Evolutionary conservation across 352 stramenopile genomes (phyloP), one percentile per base, ranked within the genome.

Genomic region (Phytophthora ohioensis): DNA sequence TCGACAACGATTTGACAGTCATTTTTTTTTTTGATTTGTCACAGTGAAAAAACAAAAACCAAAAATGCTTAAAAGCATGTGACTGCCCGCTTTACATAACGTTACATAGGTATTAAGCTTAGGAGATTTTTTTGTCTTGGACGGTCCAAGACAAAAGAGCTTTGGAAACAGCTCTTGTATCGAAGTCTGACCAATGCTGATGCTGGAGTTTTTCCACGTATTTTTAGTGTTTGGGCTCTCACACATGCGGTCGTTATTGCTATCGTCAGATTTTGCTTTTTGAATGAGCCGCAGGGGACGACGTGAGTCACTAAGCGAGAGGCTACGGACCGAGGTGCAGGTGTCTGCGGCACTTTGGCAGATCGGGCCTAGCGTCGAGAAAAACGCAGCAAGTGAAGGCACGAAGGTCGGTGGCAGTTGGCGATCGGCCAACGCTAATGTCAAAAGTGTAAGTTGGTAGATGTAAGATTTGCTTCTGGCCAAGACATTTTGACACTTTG

Each of bases 291-390:
- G 61, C 4, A 60, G 64, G 32, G 64, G 61, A 52, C 58, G 64
- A 34, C 46, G 69, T 13, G 82, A 78, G 49, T 85, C 80, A 47
- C 72, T 91, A 49, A 90, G 69, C 35, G 81, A 79, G 46, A 75
- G 85, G 3, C 64, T 90, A 39, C 76, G 78, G 17, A 65, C 69
- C 9, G 81, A 91, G 52, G 74, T 88, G 46, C 75, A 80, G 43
- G 57, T 80, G 46, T 80, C 82, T 31, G 60, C 67, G 5, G 52
- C 53, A 17, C 32, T 72, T 0, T 75, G 67, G 54, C 42, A 72
- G 53, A 69, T 61, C 38, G 47, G 34, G 43, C 36, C 47, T 13
- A 46, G 31, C 12, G 2, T 11, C 15, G 38, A 67, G 9, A 31
- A 63, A 46, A 70, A 59, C 17, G 35, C 36, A 52, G 17, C 17